Evolutionary conservation across 73 alveolate genomes (phyloP).

Genomic region (Tetrahymena elliotti): DNA sequence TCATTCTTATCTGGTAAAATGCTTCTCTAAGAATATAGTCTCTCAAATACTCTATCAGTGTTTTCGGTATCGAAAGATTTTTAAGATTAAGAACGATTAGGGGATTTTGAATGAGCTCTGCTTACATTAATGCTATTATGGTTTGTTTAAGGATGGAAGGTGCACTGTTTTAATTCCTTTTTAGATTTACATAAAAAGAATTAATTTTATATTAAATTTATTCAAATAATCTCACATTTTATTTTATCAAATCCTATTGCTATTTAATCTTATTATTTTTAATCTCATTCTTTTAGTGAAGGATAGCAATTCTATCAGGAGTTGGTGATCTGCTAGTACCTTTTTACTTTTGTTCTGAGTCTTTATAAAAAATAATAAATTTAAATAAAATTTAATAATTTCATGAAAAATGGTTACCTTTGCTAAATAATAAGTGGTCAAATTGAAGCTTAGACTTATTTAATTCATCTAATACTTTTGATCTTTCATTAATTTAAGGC

Average conservation of each 20-base stretch:
- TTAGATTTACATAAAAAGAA: background rate
- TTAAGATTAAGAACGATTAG: background rate
- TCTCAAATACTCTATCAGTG: background rate
- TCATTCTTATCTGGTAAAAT: background rate
- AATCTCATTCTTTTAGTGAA: background rate
- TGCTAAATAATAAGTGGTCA: background rate
- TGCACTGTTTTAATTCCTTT: background rate
- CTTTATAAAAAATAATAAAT: background rate
- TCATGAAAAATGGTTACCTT: background rate
- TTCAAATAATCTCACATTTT: background rate
- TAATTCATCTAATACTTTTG: background rate
- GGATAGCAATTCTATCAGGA: background rate
- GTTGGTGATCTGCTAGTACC: background rate
- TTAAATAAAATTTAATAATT: background rate
- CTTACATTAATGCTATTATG: background rate
- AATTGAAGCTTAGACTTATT: background rate
- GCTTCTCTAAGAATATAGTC: background rate
- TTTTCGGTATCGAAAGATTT: background rate
- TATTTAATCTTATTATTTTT: background rate
- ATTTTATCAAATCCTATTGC: background rate
- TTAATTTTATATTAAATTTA: no score
- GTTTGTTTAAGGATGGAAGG: background rate
- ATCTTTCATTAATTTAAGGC: background rate
- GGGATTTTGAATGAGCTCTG: background rate
- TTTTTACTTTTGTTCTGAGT: background rate